phyloP scores from a whole-genome alignment of 306 rosid species.

The Cyamopsis tetragonoloba region DNA sequence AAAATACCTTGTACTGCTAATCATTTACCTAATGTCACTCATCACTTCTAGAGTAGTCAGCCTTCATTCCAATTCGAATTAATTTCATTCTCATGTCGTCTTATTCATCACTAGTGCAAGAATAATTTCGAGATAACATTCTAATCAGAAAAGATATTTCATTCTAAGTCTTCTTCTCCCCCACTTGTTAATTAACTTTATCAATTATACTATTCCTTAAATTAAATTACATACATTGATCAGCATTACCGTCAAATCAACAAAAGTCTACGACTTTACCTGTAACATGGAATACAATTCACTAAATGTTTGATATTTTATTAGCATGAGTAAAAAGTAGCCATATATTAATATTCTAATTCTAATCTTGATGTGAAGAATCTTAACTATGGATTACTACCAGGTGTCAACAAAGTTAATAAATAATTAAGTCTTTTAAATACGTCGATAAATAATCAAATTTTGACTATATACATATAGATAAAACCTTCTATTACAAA shows the following conservation, averaged over 20 bases:
- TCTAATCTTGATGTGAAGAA: neutral
- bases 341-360: neutral
- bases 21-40: neutral
- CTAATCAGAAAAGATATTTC: neutral
- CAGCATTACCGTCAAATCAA: neutral
- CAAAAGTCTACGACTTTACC: neutral
- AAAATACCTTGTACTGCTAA: neutral
- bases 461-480: too few relatives aligned
- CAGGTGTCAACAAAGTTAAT: too few relatives aligned
- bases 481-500: too few relatives aligned
- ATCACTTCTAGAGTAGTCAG: neutral
- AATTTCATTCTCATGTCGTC: neutral
- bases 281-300: neutral
- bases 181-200: conserved; percentile 3
- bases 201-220: neutral
- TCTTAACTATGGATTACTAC: neutral
- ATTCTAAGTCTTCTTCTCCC: neutral
- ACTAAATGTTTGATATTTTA: neutral
- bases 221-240: too few relatives aligned
- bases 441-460: too few relatives aligned
- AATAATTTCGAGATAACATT: neutral
- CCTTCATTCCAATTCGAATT: neutral
- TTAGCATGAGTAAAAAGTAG: neutral
- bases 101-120: neutral
- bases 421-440: too few relatives aligned